Conservation (phyloP, 1,139 yeast genomes). For the Pichia sp. region DNA sequence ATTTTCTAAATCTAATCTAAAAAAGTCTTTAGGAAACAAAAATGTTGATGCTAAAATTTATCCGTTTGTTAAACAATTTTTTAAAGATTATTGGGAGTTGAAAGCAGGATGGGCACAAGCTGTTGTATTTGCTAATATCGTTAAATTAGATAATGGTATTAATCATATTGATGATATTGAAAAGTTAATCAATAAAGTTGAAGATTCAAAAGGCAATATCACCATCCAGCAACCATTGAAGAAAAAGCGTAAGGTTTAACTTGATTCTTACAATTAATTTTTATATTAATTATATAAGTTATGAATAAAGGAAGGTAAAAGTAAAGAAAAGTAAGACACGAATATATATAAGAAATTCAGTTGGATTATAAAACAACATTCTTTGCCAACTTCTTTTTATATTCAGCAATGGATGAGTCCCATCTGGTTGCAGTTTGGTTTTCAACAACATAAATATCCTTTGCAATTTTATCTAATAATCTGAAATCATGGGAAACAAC, state of each 20-base stretch:
- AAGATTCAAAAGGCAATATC: constrained; percentile 4
- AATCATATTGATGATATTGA: constrained; percentile 26
- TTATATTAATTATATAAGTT: no score
- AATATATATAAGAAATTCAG: not conserved
- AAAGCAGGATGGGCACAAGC: constrained; percentile 99
- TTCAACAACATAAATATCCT: constrained; percentile 94
- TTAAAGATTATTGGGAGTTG: constrained; percentile 71
- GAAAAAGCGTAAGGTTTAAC: not conserved
- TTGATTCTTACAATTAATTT: no score
- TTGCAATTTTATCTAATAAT: constrained; percentile 92
- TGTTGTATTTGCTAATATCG: constrained; percentile 80
- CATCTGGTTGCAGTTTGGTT: constrained; percentile 92
- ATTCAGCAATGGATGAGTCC: constrained; percentile 86
- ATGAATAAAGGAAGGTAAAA: not conserved
- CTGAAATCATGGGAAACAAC: constrained; percentile 99
- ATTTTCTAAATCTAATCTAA: constrained; percentile 32
- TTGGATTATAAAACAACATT: constrained; percentile 59
- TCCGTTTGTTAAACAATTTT: constrained; percentile 32
- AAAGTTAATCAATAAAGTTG: constrained; percentile 13
- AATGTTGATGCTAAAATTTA: constrained; percentile 16
- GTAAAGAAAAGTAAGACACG: not conserved
- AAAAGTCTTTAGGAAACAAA: constrained; percentile 29
- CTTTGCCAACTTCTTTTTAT: constrained; percentile 89
- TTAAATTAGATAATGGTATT: constrained; percentile 48
- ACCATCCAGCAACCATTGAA: no score